Evolutionary conservation across 345 rosid genomes (phyloP).

Genomic region (Bruguiera gymnorhiza): DNA sequence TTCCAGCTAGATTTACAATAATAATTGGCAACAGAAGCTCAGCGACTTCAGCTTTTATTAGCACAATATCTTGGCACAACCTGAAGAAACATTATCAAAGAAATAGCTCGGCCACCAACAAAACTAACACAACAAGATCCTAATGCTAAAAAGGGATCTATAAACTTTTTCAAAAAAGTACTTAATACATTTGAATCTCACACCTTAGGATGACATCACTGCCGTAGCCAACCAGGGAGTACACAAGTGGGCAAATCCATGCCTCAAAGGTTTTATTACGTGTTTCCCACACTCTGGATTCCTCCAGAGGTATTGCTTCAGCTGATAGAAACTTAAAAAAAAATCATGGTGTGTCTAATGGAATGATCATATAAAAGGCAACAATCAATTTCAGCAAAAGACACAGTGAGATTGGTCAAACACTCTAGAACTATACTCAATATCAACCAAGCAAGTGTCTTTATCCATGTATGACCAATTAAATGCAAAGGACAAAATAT

Average conservation of each 20-base stretch:
- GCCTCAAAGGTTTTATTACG: constrained; percentile 59
- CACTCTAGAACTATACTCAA: background rate
- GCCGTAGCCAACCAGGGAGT: constrained; percentile 66
- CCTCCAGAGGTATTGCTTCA: constrained; percentile 56
- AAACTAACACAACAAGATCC: constrained; percentile 6
- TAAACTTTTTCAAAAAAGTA: background rate
- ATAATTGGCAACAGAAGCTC: constrained; percentile 80
- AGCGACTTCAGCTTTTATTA: constrained; percentile 80
- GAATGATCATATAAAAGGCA: constrained; percentile 14
- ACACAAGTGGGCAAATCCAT: constrained; percentile 92
- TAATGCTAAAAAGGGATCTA: constrained; percentile 9
- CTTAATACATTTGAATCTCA: constrained; percentile 3
- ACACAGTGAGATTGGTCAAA: background rate
- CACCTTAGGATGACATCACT: constrained; percentile 76
- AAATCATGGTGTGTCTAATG: constrained; percentile 11
- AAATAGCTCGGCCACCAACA: background rate
- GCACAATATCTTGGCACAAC: constrained; percentile 79
- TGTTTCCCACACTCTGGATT: constrained; percentile 72
- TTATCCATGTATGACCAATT: background rate
- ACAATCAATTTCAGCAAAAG: constrained; percentile 6
- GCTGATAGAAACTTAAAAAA: constrained; percentile 40
- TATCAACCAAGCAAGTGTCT: background rate
- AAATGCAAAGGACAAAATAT: too few species aligned
- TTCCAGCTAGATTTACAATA: constrained; percentile 69
- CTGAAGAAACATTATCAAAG: constrained; percentile 34